Base-by-base conservation (phyloP, 225 moss, liverwort and hornwort genomes). In the Lunularia cruciata region DNA sequence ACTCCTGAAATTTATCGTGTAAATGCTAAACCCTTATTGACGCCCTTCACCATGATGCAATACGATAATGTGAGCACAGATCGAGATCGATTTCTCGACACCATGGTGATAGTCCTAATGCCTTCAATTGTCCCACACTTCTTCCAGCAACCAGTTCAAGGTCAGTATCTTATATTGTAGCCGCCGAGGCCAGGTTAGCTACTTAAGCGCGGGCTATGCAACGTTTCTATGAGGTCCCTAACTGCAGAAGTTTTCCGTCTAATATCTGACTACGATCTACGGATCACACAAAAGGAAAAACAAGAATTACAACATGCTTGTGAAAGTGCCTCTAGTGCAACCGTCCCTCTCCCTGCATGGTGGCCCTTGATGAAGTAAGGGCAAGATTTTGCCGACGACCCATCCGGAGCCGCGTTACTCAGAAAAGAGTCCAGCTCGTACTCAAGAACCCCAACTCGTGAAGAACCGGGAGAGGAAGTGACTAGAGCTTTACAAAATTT, bases 401-500 rank as follows among this genome's bases (percentile, higher is more conserved):
- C 55, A 56, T 10, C 30, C 30, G 55, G 43, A 28, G 63, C 15
- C 2, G 6, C 25, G 15, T 28, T 16, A 45, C 9, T 42, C 6
- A 13, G 61, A 61, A 27, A 63, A 26, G 27, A 38, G 15, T 23
- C 22, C 16, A 12, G 55, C 55, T 27, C 55, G 15, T 56, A 22
- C 18, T 20, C 28, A 11, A 30, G 10, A 13, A 6, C 40, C 13
- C 26, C 16, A 16, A 28, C 45, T 46, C 11, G 16, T 43, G 15
- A 46, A 3, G 28, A 6, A 40, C 16, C 42, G 18, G 45, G 20
- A 60, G 34, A 25, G 43, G 61, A 34, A 18, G 49, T 18, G 51
- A 22, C 49, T 51, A 67, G n/a, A 51, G 51, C 49, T 67, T 34
- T 67, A 67, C 67, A 67, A 67, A 67, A 67, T 47, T 19, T 33